A percentile compares a stretch with the other conserved stretches of the same genome.
Conservation (phyloP, 108 stramenopile species). For the Nitzschia sp. region DNA sequence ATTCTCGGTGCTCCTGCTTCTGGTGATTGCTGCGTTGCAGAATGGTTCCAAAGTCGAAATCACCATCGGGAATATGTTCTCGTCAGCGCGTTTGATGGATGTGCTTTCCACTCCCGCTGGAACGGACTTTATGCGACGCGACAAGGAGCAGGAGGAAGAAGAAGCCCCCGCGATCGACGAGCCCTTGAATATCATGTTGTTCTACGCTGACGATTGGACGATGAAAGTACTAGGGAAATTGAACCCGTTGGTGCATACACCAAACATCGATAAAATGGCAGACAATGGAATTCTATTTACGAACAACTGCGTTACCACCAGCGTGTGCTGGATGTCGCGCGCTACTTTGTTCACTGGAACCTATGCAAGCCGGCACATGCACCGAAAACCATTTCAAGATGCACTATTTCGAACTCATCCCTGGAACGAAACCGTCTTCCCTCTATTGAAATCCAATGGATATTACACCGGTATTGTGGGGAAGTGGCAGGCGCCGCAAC, state of each 20-base stretch:
- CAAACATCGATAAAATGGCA: constrained; percentile 69
- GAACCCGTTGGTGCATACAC: constrained; percentile 41
- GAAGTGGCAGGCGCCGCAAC: constrained; percentile 51
- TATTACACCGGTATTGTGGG: constrained; percentile 74
- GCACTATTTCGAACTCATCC: constrained; percentile 10
- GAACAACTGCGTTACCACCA: constrained; percentile 83
- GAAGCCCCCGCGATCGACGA: constrained; percentile 12
- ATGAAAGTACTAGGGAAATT: constrained; percentile 41
- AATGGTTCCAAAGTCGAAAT: not conserved
- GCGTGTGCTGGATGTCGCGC: constrained; percentile 76
- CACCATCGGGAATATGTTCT: not conserved
- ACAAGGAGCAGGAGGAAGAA: constrained; percentile 27
- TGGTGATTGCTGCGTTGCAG: not conserved
- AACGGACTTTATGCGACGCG: not conserved
- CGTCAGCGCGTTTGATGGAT: not conserved
- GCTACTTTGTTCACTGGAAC: constrained; percentile 74
- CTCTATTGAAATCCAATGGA: constrained; percentile 53
- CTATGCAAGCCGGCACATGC: constrained; percentile 51
- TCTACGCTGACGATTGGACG: constrained; percentile 68
- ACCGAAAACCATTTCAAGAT: not conserved
- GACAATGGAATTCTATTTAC: constrained; percentile 68
- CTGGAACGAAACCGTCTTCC: constrained; percentile 72
- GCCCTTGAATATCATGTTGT: constrained; percentile 52
- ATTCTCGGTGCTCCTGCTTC: not conserved
- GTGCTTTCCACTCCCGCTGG: not conserved